Percentiles rank a stretch among this genome's conserved stretches.
phyloP scores from a whole-genome alignment of 2,329 filamentous ascomycete genomes.

The Fusarium udum region DNA sequence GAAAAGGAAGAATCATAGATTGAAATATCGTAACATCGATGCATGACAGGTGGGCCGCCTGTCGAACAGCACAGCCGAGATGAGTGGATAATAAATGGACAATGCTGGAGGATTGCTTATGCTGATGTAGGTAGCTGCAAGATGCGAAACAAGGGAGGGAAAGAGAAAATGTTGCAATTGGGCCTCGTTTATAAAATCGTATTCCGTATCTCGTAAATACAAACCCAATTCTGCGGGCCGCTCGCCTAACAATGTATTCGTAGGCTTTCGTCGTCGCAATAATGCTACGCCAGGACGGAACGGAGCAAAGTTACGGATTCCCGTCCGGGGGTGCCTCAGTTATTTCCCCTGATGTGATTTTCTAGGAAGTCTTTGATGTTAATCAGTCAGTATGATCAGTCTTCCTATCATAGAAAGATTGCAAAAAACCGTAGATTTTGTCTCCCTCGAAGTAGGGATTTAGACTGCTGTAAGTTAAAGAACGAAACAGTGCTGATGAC shows the following conservation, averaged over 20 bases:
- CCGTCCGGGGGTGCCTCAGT: not conserved
- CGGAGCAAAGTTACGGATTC: not conserved
- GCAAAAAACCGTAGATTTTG: not conserved
- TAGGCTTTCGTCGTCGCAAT: not conserved
- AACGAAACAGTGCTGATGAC: not conserved
- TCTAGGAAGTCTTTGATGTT: not conserved
- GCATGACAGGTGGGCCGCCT: not conserved
- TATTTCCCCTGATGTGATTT: not conserved
- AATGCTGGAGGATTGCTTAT: not conserved
- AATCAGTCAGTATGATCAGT: not conserved
- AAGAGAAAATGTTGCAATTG: conserved; percentile 10
- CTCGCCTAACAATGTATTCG: not conserved
- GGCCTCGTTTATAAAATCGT: conserved; percentile 4
- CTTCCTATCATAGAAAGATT: not conserved
- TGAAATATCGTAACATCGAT: not conserved
- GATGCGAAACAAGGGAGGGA: not conserved
- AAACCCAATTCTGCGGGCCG: conserved; percentile 12
- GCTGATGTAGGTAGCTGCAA: not conserved
- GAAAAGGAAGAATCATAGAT: conserved; percentile 26
- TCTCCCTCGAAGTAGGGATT: not conserved
- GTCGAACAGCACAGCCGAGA: not conserved
- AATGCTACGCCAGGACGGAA: conserved; percentile 3
- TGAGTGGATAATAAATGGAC: not conserved
- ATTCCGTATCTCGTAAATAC: conserved; percentile 12
- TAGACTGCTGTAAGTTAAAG: not conserved